phyloP scores from a whole-genome alignment of 331 rosid species.

The Pyracantha coccinea region DNA sequence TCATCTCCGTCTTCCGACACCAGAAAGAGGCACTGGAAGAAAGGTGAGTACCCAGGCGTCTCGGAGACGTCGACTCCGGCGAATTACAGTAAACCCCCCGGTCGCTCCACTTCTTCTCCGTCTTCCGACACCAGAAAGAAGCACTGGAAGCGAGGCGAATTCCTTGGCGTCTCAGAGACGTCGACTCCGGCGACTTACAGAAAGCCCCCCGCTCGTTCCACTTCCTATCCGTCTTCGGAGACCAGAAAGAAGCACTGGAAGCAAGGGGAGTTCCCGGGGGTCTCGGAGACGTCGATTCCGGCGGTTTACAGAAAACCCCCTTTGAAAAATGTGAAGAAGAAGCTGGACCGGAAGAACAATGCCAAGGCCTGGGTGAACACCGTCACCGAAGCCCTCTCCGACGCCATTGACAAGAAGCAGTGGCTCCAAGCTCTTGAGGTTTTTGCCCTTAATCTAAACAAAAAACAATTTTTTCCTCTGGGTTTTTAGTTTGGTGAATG shows the following conservation, averaged over 20 bases:
- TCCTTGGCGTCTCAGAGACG: constrained; percentile 53
- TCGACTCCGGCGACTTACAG: constrained; percentile 22
- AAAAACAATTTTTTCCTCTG: not conserved
- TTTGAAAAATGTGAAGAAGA: constrained; percentile 72
- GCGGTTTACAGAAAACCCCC: constrained; percentile 42
- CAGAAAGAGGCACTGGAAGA: constrained; percentile 76
- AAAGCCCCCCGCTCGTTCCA: constrained; percentile 31
- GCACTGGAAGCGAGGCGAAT: constrained; percentile 84
- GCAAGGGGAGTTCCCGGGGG: constrained; percentile 69
- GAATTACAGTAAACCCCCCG: constrained; percentile 36
- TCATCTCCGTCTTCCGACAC: constrained; percentile 25
- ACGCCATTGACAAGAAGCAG: constrained; percentile 56
- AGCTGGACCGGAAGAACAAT: constrained; percentile 47
- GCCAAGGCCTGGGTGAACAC: constrained; percentile 94
- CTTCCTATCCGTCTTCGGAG: constrained; percentile 23
- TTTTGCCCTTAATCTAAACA: not conserved
- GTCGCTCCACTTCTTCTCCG: constrained; percentile 20
- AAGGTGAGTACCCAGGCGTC: constrained; percentile 69
- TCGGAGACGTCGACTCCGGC: constrained; percentile 29
- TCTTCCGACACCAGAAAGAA: constrained; percentile 38
- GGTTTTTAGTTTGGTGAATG: not conserved
- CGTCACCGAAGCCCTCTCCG: constrained; percentile 77
- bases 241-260: constrained; percentile 76
- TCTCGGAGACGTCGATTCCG: constrained; percentile 29
- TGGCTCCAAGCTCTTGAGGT: constrained; percentile 97